Conservation (phyloP, 768 basidiomycete species). For the Gloeostereum incarnatum region DNA sequence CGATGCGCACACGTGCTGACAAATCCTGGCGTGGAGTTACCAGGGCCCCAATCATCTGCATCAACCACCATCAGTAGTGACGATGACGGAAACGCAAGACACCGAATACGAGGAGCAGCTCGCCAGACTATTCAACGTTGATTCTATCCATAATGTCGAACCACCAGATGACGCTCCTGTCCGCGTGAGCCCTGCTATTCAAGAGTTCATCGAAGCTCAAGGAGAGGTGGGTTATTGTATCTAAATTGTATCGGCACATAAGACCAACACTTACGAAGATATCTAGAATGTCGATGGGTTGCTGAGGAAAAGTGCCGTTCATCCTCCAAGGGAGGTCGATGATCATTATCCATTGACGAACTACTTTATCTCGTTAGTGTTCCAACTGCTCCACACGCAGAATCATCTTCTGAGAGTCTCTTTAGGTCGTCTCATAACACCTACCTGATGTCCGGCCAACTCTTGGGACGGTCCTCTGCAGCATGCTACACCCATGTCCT, state of each 20-base stretch:
- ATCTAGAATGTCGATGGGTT: constrained; percentile 24
- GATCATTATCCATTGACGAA: constrained; percentile 22
- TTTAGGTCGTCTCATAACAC: constrained; percentile 58
- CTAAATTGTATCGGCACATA: not conserved
- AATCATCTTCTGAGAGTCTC: not conserved
- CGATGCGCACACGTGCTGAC: too few species aligned
- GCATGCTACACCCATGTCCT: constrained; percentile 48
- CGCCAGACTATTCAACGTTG: too few species aligned
- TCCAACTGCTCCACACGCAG: not conserved
- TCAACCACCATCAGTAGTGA: too few species aligned
- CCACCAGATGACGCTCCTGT: constrained; percentile 10
- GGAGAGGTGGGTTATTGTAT: constrained; percentile 10
- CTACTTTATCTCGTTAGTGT: constrained; percentile 28
- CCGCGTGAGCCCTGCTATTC: constrained; percentile 16
- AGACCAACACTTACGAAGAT: not conserved
- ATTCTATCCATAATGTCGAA: constrained; percentile 11
- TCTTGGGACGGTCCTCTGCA: constrained; percentile 44
- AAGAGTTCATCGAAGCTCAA: constrained; percentile 14
- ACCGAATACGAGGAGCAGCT: too few species aligned
- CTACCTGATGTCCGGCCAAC: constrained; percentile 49
- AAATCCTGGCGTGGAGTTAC: too few species aligned
- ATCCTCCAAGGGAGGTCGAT: constrained; percentile 13
- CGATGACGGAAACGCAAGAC: too few species aligned
- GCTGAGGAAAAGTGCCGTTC: constrained; percentile 25
- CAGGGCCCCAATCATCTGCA: too few species aligned